Percentiles rank a stretch among this genome's conserved stretches.
phyloP scores from a whole-genome alignment of 805 yeast genomes.

The Priceomyces melissophilus region DNA sequence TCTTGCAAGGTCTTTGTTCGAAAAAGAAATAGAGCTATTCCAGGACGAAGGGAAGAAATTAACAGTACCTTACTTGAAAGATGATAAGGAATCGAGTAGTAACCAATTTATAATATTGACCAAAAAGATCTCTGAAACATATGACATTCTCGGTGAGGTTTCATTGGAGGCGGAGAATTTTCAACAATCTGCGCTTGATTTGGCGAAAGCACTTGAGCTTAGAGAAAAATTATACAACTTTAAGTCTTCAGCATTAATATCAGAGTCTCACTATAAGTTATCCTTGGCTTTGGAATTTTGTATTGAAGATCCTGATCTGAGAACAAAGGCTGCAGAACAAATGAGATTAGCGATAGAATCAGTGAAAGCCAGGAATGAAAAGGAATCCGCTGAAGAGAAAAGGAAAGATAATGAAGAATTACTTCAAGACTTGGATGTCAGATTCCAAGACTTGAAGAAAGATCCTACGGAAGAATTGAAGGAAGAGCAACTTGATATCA shows the following conservation, averaged over 20 bases:
- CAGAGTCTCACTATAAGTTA: constrained; percentile 78
- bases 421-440: constrained; percentile 52
- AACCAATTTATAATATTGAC: constrained; percentile 35
- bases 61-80: constrained; percentile 24
- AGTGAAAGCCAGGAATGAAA: constrained; percentile 36
- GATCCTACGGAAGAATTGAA: constrained; percentile 49
- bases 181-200: constrained; percentile 70
- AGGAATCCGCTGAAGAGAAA: constrained; percentile 41
- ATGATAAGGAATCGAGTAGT: constrained; percentile 27
- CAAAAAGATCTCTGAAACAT: constrained; percentile 65
- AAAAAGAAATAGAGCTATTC: constrained; percentile 33
- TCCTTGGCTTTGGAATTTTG: constrained; percentile 76
- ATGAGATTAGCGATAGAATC: constrained; percentile 49
- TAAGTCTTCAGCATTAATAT: constrained; percentile 52
- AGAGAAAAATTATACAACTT: constrained; percentile 50
- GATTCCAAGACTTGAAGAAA: constrained; percentile 52
- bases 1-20: constrained; percentile 66
- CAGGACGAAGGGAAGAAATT: constrained; percentile 5
- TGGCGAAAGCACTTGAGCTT: constrained; percentile 53
- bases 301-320: constrained; percentile 47
- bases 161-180: constrained; percentile 88
- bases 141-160: constrained; percentile 82
- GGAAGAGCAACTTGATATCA: constrained; percentile 49
- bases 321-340: constrained; percentile 51
- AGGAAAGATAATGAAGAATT: constrained; percentile 43